Evolutionary conservation across 23 red algal species (phyloP).

Genomic region (Gracilaria vermiculophylla): DNA sequence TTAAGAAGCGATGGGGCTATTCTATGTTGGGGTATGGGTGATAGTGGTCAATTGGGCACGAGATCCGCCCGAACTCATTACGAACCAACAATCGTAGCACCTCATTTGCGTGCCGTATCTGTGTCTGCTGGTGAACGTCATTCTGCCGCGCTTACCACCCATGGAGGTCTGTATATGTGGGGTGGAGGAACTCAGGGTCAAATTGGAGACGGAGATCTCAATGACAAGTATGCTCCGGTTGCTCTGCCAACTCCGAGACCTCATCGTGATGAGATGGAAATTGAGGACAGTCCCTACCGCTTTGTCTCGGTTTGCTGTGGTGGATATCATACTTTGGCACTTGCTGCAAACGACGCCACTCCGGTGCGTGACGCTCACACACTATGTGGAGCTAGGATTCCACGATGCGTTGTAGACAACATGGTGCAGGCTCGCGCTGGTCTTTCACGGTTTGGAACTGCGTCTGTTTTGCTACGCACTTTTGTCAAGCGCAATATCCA

Average conservation of each 20-base stretch:
- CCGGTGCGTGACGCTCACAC: not conserved
- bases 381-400: conserved; percentile 23
- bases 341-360: not conserved
- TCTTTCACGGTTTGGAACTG: conserved; percentile 51
- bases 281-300: not conserved
- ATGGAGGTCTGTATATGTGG: conserved; percentile 76
- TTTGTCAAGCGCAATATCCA: conserved; percentile 7
- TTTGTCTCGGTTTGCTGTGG: conserved; percentile 37
- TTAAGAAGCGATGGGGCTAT: conserved; percentile 64
- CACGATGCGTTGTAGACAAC: conserved; percentile 45
- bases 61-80: conserved; percentile 43
- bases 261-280: not conserved
- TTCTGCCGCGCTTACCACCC: conserved; percentile 59
- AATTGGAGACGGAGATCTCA: conserved; percentile 74
- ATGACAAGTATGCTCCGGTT: conserved; percentile 73
- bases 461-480: conserved; percentile 20
- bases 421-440: conserved; percentile 52
- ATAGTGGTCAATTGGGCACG: conserved; percentile 76
- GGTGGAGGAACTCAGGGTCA: conserved; percentile 82
- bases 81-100: conserved; percentile 24
- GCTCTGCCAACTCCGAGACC: conserved; percentile 8
- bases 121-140: conserved; percentile 79
- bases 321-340: conserved; percentile 52
- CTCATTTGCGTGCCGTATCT: conserved; percentile 40
- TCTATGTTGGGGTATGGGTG: conserved; percentile 72